Base-by-base conservation (phyloP, 1,284 basidiomycete species). In the Ustilago hordei region DNA sequence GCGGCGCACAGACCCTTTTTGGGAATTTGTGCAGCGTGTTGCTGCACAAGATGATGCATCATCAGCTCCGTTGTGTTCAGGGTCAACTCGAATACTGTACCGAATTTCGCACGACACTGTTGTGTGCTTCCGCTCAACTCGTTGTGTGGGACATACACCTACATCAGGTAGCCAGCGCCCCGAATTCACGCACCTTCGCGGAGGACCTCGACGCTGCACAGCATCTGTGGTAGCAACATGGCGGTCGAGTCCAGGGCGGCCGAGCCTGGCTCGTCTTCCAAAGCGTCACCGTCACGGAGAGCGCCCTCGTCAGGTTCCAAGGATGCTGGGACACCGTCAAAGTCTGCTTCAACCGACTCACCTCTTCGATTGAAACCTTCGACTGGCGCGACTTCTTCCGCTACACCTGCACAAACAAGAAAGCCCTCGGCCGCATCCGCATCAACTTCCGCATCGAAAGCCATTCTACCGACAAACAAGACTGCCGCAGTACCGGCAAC, bases 1-100 rank as follows among this genome's bases (percentile, higher is more conserved):
- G 52, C 38, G 28, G 48, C 19, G 59, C 59, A 53, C 59, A 60
- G 38, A 36, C 59, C 50, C 55, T 57, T 45, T 19, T 19, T 7
- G 55, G 43, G 38, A n/a, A 36, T 8, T 19, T 4, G 38, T 31
- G 8, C 8, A 56, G 45, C 55, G 32, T 41, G 15, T 52, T 39
- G 50, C 60, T 43, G 52, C 50, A 54, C 19, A 31, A 31, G 28
- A n/a, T 54, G 28, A 11, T 57, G 55, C 55, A 57, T 45, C 55
- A 43, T 41, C 38, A 23, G 0, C 31, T 32, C 32, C 28, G 48
- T 50, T 32, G 48, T 50, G 48, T 50, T 13, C 11, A 45, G 41
- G 41, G 41, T 45, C 48, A 23, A 8, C 15, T 35, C 35, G 2
- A 28, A 28, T 28, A 28, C 23, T 23, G 23, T 28, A 15, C 28